These are phyloP conservation scores for Spizellomyces sp. DNA, from an alignment of 192 early-diverging fungal species.

Conservation along the genomic window DNA sequence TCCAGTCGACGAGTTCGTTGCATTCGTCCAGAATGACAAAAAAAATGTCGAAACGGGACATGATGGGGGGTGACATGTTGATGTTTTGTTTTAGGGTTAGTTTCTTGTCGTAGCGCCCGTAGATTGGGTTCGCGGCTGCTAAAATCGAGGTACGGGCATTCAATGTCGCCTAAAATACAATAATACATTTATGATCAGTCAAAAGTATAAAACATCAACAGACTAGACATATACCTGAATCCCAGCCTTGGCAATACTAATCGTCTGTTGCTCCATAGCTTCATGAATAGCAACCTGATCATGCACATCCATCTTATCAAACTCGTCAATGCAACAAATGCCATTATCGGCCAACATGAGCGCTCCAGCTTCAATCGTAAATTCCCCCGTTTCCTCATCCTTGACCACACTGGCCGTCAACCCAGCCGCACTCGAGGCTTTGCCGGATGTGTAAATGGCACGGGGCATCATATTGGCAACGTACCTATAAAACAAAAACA, in stretches of 20 bases:
- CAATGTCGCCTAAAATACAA: slow-evolving; percentile 65
- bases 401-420: slow-evolving; percentile 93
- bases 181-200: neutral
- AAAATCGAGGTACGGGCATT: slow-evolving; percentile 95
- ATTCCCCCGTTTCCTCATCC: slow-evolving; percentile 97
- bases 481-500: slow-evolving; percentile 61
- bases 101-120: slow-evolving; percentile 94
- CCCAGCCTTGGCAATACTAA: slow-evolving; percentile 93
- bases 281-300: slow-evolving; percentile 99
- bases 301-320: slow-evolving; percentile 96
- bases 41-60: slow-evolving; percentile 99
- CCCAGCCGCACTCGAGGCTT: slow-evolving; percentile 94
- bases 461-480: slow-evolving; percentile 88
- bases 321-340: slow-evolving; percentile 98
- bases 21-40: slow-evolving; percentile 96
- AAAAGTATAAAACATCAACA: neutral
- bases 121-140: slow-evolving; percentile 95
- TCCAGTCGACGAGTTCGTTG: slow-evolving; percentile 83
- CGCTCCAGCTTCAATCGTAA: slow-evolving; percentile 96
- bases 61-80: slow-evolving; percentile 92
- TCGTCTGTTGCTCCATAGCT: slow-evolving; percentile 99
- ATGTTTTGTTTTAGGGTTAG: slow-evolving; percentile 96
- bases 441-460: slow-evolving; percentile 94
- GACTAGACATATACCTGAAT: slow-evolving; percentile 58
- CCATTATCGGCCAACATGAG: slow-evolving; percentile 98